Evolutionary conservation across 176 grass and related monocot genomes (phyloP), one percentile per base, ranked within the genome.

Genomic region (Phoenix dactylifera): DNA sequence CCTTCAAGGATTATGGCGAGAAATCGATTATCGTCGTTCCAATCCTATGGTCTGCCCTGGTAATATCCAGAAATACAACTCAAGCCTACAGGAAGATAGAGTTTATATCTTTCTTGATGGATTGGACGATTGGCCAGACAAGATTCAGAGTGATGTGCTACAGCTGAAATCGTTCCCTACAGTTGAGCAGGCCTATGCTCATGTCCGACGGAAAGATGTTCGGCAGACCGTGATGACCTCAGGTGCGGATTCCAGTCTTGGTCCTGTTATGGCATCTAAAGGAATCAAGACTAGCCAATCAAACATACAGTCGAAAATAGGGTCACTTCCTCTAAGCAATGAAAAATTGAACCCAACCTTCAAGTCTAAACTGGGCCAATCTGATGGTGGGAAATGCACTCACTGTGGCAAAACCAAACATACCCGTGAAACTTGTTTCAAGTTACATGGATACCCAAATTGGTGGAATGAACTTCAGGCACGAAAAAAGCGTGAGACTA

Each of bases 161-260:
- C 24, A 57, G 1, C 5, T 56, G 0, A 2, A 26, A 4, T 22
- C 22, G 3, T 69, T 69, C 25, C 66, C 50, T 1, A 55, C 16
- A 0, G 48, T 67, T 4, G 63, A 67, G 26, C 49, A 67, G 24
- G 63, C 49, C 0, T 67, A 67, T 52, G 63, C 49, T 4, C 9
- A 24, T 18, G 18, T 66, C 1, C 1, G 63, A 16, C 0, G 63
- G 0, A n/a, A 66, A 5, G 63, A 16, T 6, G 12, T 16, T 0
- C 14, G 49, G 0, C 64, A 54, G 5, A 0, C 12, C 0, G 20
- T 54, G 3, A 52, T 67, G 64, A 9, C 29, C 0, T 16, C 22
- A 1, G 3, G 18, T 0, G 28, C 0, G 7, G 0, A 35, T 1
- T 5, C 0, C 1, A 5, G 4, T 3, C 3, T 0, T 4, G 26